A percentile compares a stretch with the other conserved stretches of the same genome.
Evolutionary conservation across 1,284 basidiomycete species (phyloP).

Genomic region (Microbotryum silenes-acaulis): DNA sequence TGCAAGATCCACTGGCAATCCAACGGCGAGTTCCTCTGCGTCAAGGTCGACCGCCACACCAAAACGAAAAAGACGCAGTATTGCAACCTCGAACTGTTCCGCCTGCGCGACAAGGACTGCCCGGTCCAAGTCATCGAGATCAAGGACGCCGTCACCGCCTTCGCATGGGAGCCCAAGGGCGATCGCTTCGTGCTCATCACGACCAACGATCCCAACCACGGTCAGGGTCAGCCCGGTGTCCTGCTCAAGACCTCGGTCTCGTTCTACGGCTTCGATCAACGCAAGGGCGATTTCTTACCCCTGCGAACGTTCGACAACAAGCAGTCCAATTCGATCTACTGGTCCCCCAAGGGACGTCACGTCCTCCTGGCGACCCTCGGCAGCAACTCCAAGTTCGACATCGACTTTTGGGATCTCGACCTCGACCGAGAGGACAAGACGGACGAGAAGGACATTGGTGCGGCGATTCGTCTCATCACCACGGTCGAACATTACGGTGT

Average conservation of each 20-base stretch:
- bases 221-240: conserved; percentile 73
- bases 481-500: conserved; percentile 96
- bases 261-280: conserved; percentile 90
- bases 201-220: conserved; percentile 86
- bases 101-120: conserved; percentile 93
- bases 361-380: conserved; percentile 93
- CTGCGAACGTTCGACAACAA: conserved; percentile 76
- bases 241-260: conserved; percentile 93
- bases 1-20: conserved; percentile 99
- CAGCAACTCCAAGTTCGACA: conserved; percentile 87
- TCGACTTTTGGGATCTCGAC: conserved; percentile 99
- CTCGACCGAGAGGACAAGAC: conserved; percentile 60
- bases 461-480: conserved; percentile 71
- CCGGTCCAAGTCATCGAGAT: conserved; percentile 97
- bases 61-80: conserved; percentile 99
- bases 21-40: conserved; percentile 96
- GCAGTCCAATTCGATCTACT: conserved; percentile 89
- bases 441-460: conserved; percentile 63
- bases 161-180: conserved; percentile 97
- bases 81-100: conserved; percentile 97
- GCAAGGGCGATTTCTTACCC: conserved; percentile 89
- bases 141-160: conserved; percentile 93
- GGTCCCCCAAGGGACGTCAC: conserved; percentile 95
- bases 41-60: conserved; percentile 98
- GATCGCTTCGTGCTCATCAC: conserved; percentile 94